Evolutionary conservation across 2,329 filamentous ascomycete genomes (phyloP).

Genomic region (Ophiostoma quercus): DNA sequence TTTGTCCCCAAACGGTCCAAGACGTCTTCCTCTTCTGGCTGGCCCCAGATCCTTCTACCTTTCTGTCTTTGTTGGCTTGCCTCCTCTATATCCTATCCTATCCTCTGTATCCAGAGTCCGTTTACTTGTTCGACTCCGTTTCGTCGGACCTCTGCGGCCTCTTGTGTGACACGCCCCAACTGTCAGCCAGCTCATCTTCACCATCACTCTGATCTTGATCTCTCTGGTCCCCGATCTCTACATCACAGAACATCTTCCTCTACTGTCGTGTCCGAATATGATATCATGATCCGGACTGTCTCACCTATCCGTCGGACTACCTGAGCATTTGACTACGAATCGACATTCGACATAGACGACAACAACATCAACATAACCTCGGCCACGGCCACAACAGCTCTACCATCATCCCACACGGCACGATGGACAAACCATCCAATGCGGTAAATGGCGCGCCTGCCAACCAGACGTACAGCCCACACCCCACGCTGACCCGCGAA

Average conservation of each 20-base stretch:
- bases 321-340: constrained; percentile 13
- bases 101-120: neutral
- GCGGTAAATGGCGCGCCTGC: constrained; percentile 32
- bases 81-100: neutral
- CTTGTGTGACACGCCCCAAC: neutral
- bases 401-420: constrained; percentile 10
- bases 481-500: constrained; percentile 31
- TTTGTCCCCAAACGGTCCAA: constrained; percentile 4
- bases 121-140: neutral
- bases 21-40: neutral
- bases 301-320: constrained; percentile 18
- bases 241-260: neutral
- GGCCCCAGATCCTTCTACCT: neutral
- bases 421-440: constrained; percentile 37
- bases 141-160: neutral
- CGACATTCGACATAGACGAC: neutral
- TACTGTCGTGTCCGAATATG: constrained; percentile 15
- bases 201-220: neutral
- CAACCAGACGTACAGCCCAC: constrained; percentile 27
- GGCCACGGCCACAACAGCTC: neutral
- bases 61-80: neutral
- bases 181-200: neutral
- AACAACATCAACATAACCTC: constrained; percentile 14
- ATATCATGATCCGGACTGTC: constrained; percentile 25
- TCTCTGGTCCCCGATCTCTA: neutral